These are phyloP conservation scores for Corylus americana DNA, from an alignment of 306 rosid species.

Conservation along the genomic window DNA sequence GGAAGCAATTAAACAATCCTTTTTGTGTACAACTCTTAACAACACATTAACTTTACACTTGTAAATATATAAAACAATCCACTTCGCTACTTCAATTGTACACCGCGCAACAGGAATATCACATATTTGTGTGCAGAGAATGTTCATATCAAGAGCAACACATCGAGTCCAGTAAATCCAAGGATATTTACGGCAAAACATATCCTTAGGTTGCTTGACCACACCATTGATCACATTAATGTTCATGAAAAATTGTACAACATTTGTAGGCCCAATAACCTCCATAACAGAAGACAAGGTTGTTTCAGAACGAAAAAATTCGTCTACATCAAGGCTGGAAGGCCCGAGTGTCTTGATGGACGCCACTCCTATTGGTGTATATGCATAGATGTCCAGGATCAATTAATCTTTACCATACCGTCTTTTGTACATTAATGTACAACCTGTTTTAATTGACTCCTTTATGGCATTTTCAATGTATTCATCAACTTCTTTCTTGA, in stretches of 20 bases:
- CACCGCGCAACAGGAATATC: accelerated
- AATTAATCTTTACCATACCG: too few species aligned
- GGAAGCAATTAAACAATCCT: accelerated
- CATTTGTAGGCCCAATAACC: background rate
- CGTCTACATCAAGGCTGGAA: accelerated
- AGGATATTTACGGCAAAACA: background rate
- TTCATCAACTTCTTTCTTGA: background rate
- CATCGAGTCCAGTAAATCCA: background rate
- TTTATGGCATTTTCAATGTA: background rate
- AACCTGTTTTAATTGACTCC: background rate
- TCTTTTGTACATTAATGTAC: background rate
- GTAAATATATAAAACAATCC: background rate
- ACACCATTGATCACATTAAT: too few species aligned
- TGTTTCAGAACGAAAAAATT: background rate
- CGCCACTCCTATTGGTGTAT: background rate
- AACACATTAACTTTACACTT: background rate
- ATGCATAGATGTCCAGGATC: background rate
- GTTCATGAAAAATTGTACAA: background rate
- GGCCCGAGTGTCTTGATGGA: background rate
- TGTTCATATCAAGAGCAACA: too few species aligned
- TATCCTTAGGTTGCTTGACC: background rate
- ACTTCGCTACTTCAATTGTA: background rate
- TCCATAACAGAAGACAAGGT: background rate
- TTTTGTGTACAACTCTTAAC: background rate
- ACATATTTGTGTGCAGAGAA: too few species aligned